Base-by-base conservation (phyloP, 1,284 basidiomycete genomes). In the Austroboletus novae-zelandiae region DNA sequence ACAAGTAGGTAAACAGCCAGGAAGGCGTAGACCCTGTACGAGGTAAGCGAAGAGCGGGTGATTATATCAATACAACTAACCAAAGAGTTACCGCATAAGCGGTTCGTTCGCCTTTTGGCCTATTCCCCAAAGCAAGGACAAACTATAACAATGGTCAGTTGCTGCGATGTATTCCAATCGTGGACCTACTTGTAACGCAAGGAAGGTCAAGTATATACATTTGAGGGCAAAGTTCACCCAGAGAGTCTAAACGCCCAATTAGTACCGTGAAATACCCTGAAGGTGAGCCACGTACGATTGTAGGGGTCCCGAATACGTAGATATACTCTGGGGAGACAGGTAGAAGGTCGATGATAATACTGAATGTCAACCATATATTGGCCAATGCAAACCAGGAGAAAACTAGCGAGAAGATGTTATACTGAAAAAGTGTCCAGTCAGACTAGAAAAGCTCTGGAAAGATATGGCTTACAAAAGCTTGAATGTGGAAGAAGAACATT, bases 301-400 rank as follows among this genome's bases (percentile, higher is more conserved):
- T 69, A 0, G 56, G 70, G 20, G 80, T 91, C 34, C 87, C 89
- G 56, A 94, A 94, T 46, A 91, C 74, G 45, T 80, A 70, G 59
- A 91, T 79, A 1, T 55, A 51, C 64, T 87, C 79, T 25, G 68
- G 62, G 25, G 25, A 6, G 25, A 27, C 25, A 1, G 92, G 91
- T 15, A 96, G 74, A 36, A 97, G 81, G 59, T 94, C 85, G 77
- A 98, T 94, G 69, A 98, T 94, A 73, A 98, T 96, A 52, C 86
- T 88, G 78, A 98, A 98, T 9, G 95, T 97, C 50, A 98, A 75
- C 93, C 93, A 98, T 32, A 97, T 74, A 62, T 97, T 98, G 59
- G 93, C 94, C 44, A 96, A 72, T 1, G 94, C 84, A 69, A 95
- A 95, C 91, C 91, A 95, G 5, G 90, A 87, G 74, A 95, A 94